Conservation (phyloP, 2,329 filamentous ascomycete genomes). For the Helminthosporium solani region DNA sequence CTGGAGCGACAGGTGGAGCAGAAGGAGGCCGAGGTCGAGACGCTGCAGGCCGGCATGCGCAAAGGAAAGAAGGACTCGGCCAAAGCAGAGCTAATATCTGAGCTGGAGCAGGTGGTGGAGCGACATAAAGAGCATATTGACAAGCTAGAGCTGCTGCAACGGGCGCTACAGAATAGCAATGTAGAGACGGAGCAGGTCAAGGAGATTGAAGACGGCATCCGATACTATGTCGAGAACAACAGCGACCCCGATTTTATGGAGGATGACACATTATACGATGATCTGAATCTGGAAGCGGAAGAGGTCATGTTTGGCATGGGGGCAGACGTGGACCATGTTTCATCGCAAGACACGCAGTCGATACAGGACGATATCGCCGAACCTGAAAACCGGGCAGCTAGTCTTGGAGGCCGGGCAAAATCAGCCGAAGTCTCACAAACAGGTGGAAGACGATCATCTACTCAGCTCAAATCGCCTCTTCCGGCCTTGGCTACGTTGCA, state of each 20-base stretch:
- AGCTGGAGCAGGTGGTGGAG: constrained; percentile 81
- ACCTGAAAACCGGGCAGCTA: constrained; percentile 50
- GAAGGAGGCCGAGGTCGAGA: constrained; percentile 85
- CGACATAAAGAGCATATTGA: constrained; percentile 95
- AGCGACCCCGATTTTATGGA: constrained; percentile 88
- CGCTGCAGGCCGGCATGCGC: constrained; percentile 84
- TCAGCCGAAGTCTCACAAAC: constrained; percentile 59
- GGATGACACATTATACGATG: constrained; percentile 93
- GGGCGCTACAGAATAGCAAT: constrained; percentile 88
- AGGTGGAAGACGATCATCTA: constrained; percentile 71
- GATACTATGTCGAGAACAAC: constrained; percentile 91
- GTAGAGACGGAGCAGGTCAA: constrained; percentile 85
- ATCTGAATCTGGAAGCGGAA: constrained; percentile 87
- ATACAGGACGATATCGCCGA: constrained; percentile 81
- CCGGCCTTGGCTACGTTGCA: constrained; percentile 91
- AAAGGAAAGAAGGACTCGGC: constrained; percentile 85
- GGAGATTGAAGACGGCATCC: constrained; percentile 87
- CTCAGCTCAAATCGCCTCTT: constrained; percentile 89
- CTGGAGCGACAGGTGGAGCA: constrained; percentile 91
- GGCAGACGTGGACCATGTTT: constrained; percentile 79
- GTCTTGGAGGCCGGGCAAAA: constrained; percentile 56
- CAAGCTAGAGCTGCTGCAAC: constrained; percentile 86
- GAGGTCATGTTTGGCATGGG: constrained; percentile 83
- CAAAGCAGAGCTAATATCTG: constrained; percentile 84
- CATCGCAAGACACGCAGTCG: constrained; percentile 94